phyloP scores from a whole-genome alignment of 768 basidiomycete genomes.

The Xerocomellus chrysenteron region DNA sequence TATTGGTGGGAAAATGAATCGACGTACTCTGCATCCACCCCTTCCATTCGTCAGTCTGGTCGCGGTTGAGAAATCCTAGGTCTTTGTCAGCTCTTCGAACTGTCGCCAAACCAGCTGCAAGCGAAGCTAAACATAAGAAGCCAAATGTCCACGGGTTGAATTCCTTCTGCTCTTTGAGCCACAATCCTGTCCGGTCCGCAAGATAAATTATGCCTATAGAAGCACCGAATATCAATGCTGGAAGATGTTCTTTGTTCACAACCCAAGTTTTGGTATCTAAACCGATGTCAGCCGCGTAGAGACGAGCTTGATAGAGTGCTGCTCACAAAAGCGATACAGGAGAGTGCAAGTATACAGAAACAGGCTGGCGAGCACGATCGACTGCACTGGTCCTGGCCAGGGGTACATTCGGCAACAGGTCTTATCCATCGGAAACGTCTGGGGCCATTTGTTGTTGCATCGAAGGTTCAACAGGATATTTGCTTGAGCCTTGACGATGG shows the following conservation, averaged over 20 bases:
- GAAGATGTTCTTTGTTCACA: conserved; percentile 21
- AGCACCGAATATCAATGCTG: conserved; percentile 63
- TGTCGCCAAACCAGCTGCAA: conserved; percentile 61
- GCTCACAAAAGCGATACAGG: conserved; percentile 37
- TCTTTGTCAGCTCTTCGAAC: conserved; percentile 77
- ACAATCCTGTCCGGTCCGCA: conserved; percentile 84
- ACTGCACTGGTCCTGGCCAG: conserved; percentile 55
- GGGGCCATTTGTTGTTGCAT: conserved; percentile 73
- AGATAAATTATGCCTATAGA: conserved; percentile 67
- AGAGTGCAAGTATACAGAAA: conserved; percentile 53
- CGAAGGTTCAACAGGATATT: conserved; percentile 75
- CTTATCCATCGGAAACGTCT: conserved; percentile 64
- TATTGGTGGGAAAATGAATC: neutral
- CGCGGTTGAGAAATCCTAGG: conserved; percentile 83
- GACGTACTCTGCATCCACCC: conserved; percentile 94
- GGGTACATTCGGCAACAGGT: conserved; percentile 84
- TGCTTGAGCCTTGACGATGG: conserved; percentile 65
- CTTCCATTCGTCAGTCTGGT: conserved; percentile 97
- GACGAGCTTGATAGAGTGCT: neutral
- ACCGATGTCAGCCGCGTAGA: conserved; percentile 14
- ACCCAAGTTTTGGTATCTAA: conserved; percentile 20
- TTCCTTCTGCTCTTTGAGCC: conserved; percentile 88
- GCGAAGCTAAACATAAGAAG: conserved; percentile 50
- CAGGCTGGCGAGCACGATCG: conserved; percentile 47
- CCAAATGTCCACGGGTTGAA: conserved; percentile 70